These are phyloP conservation scores for Lagenaria siceraria DNA, from an alignment of 306 rosid genomes.

Conservation along the genomic window DNA sequence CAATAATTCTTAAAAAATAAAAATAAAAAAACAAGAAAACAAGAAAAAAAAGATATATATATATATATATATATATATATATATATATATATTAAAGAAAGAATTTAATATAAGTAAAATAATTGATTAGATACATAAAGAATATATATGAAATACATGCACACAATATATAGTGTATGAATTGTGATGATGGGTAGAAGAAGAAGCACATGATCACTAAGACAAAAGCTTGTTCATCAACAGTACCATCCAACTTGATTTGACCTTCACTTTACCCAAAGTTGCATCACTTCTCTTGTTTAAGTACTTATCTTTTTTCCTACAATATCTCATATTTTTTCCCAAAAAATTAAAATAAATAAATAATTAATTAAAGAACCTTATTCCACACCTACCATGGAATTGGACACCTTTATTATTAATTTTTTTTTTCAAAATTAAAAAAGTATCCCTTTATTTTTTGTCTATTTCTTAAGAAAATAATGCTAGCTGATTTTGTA, in stretches of 20 bases:
- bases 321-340: neutral
- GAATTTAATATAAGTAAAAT: neutral
- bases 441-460: neutral
- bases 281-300: neutral
- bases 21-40: neutral
- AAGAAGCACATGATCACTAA: slow-evolving; percentile 8
- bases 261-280: slow-evolving; percentile 7
- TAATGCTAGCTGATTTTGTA: no score
- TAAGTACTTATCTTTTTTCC: neutral
- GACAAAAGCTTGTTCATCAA: slow-evolving; percentile 8
- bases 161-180: neutral
- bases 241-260: slow-evolving; percentile 6
- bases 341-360: no score
- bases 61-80: no score
- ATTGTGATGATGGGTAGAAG: neutral
- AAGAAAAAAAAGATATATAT: neutral
- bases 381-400: neutral
- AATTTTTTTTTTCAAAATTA: neutral
- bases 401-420: neutral
- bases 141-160: neutral
- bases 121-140: neutral
- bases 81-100: neutral
- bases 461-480: neutral
- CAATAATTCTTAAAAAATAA: neutral
- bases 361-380: neutral